phyloP scores from a whole-genome alignment of 495 filamentous ascomycete species.

The Aspergillus funiculosus region DNA sequence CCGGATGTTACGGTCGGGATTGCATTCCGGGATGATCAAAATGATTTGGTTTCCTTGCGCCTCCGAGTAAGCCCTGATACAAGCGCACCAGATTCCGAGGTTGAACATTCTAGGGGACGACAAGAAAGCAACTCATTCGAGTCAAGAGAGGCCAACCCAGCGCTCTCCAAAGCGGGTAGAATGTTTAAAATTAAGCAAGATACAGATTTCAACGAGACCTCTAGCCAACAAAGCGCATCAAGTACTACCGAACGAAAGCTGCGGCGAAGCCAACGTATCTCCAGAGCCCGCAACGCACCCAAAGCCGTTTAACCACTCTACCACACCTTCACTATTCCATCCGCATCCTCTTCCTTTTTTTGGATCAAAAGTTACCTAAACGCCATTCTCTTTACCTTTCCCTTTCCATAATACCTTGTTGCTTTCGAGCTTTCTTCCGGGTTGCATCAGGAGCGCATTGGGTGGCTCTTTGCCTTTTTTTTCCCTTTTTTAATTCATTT shows the following conservation, averaged over 20 bases:
- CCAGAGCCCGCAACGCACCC: constrained; percentile 17
- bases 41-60: constrained; percentile 42
- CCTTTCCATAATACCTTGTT: not conserved
- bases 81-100: constrained; percentile 10
- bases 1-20: constrained; percentile 46
- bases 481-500: constrained; percentile 9
- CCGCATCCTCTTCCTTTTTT: not conserved
- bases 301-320: not conserved
- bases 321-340: not conserved
- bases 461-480: constrained; percentile 5
- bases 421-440: not conserved
- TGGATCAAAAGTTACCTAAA: not conserved
- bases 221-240: constrained; percentile 15
- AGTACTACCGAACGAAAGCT: constrained; percentile 15
- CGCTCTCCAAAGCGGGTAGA: constrained; percentile 5
- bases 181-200: constrained; percentile 10
- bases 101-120: constrained; percentile 1
- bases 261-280: constrained; percentile 22
- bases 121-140: constrained; percentile 12
- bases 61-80: constrained; percentile 34
- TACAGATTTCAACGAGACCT: constrained; percentile 8
- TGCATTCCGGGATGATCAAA: constrained; percentile 39
- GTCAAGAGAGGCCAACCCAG: constrained; percentile 5
- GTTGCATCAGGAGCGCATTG: constrained; percentile 19
- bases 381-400: not conserved